A percentile compares a stretch with the other conserved stretches of the same genome.
Evolutionary conservation across 2,329 filamentous ascomycete species (phyloP).

Genomic region (Cyanodermella asteris): DNA sequence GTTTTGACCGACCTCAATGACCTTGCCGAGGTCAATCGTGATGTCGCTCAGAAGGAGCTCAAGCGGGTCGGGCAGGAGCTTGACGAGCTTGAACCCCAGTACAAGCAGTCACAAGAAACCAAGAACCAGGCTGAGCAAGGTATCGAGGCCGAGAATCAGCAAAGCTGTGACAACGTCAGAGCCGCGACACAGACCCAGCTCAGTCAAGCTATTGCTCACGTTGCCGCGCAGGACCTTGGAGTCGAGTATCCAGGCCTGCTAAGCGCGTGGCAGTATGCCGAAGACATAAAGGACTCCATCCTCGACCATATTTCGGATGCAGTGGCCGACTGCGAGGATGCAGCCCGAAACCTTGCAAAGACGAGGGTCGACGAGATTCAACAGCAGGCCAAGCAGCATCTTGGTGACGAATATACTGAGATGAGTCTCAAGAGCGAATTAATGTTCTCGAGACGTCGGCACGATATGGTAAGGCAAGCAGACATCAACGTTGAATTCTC

Average conservation of each 20-base stretch:
- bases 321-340: constrained; percentile 61
- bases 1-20: constrained; percentile 70
- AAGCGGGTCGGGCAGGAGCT: constrained; percentile 65
- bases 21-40: constrained; percentile 66
- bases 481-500: constrained; percentile 69
- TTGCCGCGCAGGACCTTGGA: constrained; percentile 56
- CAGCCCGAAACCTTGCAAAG: constrained; percentile 58
- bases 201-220: constrained; percentile 49
- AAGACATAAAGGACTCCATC: constrained; percentile 83
- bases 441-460: constrained; percentile 76
- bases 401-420: constrained; percentile 69
- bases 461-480: constrained; percentile 64
- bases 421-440: constrained; percentile 75
- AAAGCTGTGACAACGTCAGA: constrained; percentile 70
- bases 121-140: constrained; percentile 59
- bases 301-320: constrained; percentile 64
- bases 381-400: constrained; percentile 65
- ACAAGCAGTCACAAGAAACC: constrained; percentile 65
- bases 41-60: constrained; percentile 68
- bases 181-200: constrained; percentile 58
- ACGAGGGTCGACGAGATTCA: constrained; percentile 72
- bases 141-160: constrained; percentile 62
- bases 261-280: constrained; percentile 73
- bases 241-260: constrained; percentile 75
- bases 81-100: constrained; percentile 59